Evolutionary conservation across 805 yeast species (phyloP).

Genomic region (Ogataea kodamae): DNA sequence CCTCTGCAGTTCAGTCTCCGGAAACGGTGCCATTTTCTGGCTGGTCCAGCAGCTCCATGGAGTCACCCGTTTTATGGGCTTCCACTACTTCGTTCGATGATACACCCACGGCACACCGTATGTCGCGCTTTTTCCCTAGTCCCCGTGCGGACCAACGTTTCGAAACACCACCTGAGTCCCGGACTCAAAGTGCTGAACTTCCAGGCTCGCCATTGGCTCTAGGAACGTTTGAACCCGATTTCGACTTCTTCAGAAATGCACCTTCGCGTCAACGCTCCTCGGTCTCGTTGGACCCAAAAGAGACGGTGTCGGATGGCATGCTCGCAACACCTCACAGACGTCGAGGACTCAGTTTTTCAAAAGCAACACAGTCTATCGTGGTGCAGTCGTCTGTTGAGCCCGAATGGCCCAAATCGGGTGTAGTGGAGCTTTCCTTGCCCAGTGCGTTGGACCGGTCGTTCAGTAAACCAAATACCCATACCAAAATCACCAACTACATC

Average conservation of each 20-base stretch:
- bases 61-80: constrained; percentile 28
- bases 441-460: constrained; percentile 1
- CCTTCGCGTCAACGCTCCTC: no score
- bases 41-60: constrained; percentile 16
- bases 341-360: no score
- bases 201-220: constrained; percentile 22
- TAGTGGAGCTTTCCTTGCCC: constrained; percentile 6
- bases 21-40: constrained; percentile 1
- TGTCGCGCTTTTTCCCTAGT: constrained; percentile 36
- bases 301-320: no score
- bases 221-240: constrained; percentile 13
- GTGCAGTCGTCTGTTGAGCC: constrained; percentile 3
- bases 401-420: neutral
- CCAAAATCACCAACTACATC: constrained; percentile 23
- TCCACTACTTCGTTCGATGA: constrained; percentile 20
- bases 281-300: no score
- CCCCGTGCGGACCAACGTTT: constrained; percentile 26
- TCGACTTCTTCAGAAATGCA: constrained; percentile 1
- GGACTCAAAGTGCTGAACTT: constrained; percentile 23
- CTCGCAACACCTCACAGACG: no score
- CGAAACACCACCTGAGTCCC: constrained; percentile 7
- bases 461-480: constrained; percentile 8
- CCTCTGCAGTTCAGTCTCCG: constrained; percentile 7
- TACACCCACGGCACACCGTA: constrained; percentile 25
- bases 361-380: no score